phyloP scores from a whole-genome alignment of 306 rosid species.

The Comarum palustre region DNA sequence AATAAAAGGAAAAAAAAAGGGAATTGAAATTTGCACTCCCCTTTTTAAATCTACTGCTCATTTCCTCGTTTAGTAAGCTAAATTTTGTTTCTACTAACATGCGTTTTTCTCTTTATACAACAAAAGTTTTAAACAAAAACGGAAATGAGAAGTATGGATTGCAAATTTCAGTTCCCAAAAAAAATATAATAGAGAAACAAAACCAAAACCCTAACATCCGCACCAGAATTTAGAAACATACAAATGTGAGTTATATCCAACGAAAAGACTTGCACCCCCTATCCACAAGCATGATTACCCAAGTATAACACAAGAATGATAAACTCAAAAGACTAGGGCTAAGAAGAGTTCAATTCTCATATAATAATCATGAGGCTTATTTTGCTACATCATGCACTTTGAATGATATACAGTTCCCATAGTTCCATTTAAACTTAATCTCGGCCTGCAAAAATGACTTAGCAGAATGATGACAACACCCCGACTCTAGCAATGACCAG shows the following conservation, averaged over 20 bases:
- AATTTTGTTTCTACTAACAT: no score
- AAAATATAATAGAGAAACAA: neutral
- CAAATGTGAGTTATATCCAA: neutral
- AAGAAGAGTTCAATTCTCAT: no score
- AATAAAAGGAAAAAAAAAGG: no score
- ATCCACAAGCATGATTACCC: neutral
- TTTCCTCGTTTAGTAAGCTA: no score
- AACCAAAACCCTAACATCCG: neutral
- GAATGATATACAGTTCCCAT: neutral
- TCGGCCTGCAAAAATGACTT: neutral
- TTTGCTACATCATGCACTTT: neutral
- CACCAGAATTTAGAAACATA: neutral
- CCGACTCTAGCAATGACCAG: neutral
- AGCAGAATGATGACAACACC: neutral
- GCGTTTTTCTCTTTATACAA: no score
- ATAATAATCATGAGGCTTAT: neutral
- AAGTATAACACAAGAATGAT: neutral
- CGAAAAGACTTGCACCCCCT: neutral
- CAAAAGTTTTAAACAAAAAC: no score
- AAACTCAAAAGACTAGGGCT: neutral
- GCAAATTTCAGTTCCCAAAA: neutral
- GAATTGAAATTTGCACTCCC: no score
- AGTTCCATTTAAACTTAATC: neutral
- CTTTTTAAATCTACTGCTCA: no score
- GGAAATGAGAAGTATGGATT: no score